Evolutionary conservation across 805 yeast genomes (phyloP), one percentile per base, ranked within the genome.

Genomic region (Candida vaughaniae): DNA sequence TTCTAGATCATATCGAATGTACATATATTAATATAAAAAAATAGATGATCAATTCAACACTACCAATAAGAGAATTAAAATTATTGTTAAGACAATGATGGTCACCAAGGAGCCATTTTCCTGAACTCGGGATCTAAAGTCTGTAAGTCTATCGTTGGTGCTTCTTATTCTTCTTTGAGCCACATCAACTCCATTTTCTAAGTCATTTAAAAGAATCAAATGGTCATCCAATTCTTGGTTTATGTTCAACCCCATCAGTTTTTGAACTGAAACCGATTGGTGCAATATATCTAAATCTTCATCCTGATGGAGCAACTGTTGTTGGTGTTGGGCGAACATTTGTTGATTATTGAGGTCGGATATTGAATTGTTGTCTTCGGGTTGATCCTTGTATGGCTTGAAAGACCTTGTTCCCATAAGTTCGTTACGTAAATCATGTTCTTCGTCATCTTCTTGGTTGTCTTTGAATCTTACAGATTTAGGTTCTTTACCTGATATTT

Each of bases 41-140:
- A 25, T 25, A 11, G 28, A n/a, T 11, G 7, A 7, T 25, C 15
- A 65, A 49, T 67, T 69, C 33, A 69, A 54, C 15, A 68, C 73
- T 15, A 67, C 71, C 41, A 69, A 53, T 36, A 69, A 51, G 31
- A 65, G 47, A 10, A 69, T 59, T 31, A 69, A 49, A 20, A 69
- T 66, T 16, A 67, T 56, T 27, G 72, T 64, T 31, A 69, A 53
- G n/a, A 61, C 58, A 16, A 66, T 47, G 12, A 69, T 69, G 1
- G 74, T 69, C 10, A 60, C 60, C 47, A 69, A 48, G 34, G 71
- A 66, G 3, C 74, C 74, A 40, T 69, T 69, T 38, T 69, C 74
- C 25, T 53, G 55, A 6, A 58, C 59, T 40, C 45, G 55, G n/a
- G 54, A 38, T 25, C 68, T 46, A 43, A 68, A 69, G 16, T 52